These are phyloP conservation scores for Cenococcum geophilum DNA, from an alignment of 495 filamentous ascomycete species.

Conservation along the genomic window DNA sequence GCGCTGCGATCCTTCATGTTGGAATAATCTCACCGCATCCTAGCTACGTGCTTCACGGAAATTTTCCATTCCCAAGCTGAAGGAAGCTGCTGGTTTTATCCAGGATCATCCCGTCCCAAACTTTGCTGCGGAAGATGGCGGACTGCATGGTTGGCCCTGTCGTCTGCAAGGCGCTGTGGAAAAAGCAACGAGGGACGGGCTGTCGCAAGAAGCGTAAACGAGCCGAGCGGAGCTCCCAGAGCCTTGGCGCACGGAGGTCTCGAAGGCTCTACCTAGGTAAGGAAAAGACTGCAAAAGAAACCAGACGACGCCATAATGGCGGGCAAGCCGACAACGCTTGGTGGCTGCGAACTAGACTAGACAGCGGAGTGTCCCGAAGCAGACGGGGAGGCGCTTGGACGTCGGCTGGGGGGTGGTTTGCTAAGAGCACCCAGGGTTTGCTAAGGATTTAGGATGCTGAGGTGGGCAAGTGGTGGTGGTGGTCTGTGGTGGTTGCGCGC, in stretches of 20 bases:
- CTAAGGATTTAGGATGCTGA: too few species aligned
- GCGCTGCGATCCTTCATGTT: too few species aligned
- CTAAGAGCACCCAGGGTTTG: too few species aligned
- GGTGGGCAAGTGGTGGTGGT: too few species aligned
- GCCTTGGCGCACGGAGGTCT: not conserved
- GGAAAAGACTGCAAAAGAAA: not conserved
- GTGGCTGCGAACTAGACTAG: not conserved
- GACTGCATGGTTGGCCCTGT: not conserved
- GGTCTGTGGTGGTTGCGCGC: too few species aligned
- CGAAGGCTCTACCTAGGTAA: not conserved
- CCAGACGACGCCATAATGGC: not conserved
- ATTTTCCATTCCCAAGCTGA: too few species aligned
- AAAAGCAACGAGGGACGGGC: not conserved
- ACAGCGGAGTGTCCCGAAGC: not conserved
- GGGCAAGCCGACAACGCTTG: not conserved
- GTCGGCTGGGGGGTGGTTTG: too few species aligned
- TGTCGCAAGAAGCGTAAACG: slow-evolving; percentile 1
- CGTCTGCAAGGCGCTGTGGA: not conserved
- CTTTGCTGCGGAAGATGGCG: not conserved
- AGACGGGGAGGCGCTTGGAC: not conserved
- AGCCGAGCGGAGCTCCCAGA: not conserved
- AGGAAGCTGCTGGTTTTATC: not conserved
- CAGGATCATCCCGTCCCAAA: not conserved
- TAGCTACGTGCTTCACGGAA: too few species aligned
- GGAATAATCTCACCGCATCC: too few species aligned